Evolutionary conservation across 2,329 filamentous ascomycete genomes (phyloP).

Genomic region (Sclerotinia subarctica): DNA sequence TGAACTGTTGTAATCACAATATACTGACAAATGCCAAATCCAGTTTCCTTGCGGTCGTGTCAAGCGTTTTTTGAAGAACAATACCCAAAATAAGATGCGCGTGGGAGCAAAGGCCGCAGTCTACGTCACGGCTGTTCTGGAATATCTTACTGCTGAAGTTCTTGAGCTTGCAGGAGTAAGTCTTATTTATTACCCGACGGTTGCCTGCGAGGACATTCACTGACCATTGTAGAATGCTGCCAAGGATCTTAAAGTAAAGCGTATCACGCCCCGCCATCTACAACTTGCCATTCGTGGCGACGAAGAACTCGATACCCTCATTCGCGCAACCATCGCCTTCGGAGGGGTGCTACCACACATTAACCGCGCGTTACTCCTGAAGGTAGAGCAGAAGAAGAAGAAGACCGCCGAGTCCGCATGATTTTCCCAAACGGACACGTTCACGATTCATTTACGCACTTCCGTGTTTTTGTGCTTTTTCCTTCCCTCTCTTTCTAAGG

Average conservation of each 20-base stretch:
- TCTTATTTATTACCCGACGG: conserved; percentile 36
- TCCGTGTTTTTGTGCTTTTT: conserved; percentile 12
- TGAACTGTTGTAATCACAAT: too few species aligned
- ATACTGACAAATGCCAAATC: conserved; percentile 38
- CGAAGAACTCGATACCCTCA: conserved; percentile 95
- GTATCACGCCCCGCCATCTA: conserved; percentile 95
- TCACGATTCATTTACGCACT: conserved; percentile 8
- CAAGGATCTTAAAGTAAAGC: conserved; percentile 99
- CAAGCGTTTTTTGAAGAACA: conserved; percentile 99
- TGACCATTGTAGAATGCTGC: conserved; percentile 69
- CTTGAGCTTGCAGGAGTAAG: conserved; percentile 89
- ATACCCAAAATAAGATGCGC: conserved; percentile 99
- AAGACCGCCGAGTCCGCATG: conserved; percentile 46
- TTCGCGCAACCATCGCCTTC: conserved; percentile 95
- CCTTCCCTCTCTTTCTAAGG: conserved; percentile 12
- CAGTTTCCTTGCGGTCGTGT: conserved; percentile 99
- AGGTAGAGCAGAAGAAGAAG: conserved; percentile 98
- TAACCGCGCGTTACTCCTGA: conserved; percentile 92
- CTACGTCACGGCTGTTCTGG: conserved; percentile 95
- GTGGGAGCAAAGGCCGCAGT: conserved; percentile 98
- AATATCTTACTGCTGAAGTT: conserved; percentile 97
- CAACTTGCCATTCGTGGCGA: conserved; percentile 98
- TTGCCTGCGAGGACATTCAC: conserved; percentile 14
- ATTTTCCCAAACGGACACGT: conserved; percentile 7
- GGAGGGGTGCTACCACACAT: conserved; percentile 98